phyloP scores from a whole-genome alignment of 495 filamentous ascomycete genomes.

The Trichoderma virens region DNA sequence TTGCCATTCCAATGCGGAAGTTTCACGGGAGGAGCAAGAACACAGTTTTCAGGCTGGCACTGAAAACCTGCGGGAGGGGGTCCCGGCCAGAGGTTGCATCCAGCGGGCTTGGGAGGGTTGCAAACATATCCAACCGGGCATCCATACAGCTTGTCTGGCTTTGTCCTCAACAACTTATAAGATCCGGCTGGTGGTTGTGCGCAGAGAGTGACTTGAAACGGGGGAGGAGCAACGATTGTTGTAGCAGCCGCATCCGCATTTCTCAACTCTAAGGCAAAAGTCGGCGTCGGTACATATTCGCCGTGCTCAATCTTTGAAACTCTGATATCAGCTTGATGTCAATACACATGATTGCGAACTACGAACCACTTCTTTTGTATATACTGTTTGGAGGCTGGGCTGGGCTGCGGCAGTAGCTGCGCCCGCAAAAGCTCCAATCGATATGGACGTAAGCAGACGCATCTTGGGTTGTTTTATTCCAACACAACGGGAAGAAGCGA shows the following conservation, averaged over 20 bases:
- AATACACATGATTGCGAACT: neutral
- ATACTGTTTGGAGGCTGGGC: neutral
- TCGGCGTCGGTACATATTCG: slow-evolving; percentile 12
- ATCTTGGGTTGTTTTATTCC: neutral
- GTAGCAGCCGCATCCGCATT: slow-evolving; percentile 14
- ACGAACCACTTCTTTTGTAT: neutral
- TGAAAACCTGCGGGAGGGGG: slow-evolving; percentile 44
- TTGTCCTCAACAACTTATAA: neutral
- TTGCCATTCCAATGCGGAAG: slow-evolving; percentile 35
- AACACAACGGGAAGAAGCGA: neutral
- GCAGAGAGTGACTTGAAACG: slow-evolving; percentile 26
- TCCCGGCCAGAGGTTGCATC: slow-evolving; percentile 48
- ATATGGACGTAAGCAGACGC: neutral
- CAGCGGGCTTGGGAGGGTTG: slow-evolving; percentile 33
- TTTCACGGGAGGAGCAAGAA: slow-evolving; percentile 33
- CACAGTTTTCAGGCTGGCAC: slow-evolving; percentile 50
- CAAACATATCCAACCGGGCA: slow-evolving; percentile 59
- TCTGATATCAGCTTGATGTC: neutral
- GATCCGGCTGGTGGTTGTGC: slow-evolving; percentile 21
- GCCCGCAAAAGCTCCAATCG: neutral
- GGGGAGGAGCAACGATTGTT: slow-evolving; percentile 18
- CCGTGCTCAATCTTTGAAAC: neutral
- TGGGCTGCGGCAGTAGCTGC: neutral
- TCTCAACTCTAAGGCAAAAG: neutral
- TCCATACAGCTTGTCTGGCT: slow-evolving; percentile 45